Evolutionary conservation across 176 grass and related monocot genomes (phyloP).

Genomic region (Aegilops sharonensis): DNA sequence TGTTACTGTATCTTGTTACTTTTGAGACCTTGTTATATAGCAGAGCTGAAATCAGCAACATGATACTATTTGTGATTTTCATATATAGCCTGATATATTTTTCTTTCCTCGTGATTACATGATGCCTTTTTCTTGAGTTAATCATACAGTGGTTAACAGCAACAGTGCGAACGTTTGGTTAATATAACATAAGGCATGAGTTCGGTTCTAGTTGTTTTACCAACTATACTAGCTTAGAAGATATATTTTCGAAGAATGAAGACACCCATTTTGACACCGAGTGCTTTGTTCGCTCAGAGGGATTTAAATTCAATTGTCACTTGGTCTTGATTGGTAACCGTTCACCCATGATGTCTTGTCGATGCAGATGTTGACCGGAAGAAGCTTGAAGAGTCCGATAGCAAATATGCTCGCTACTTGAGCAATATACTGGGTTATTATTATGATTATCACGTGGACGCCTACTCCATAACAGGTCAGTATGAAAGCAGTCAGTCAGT

Average conservation of each 20-base stretch:
- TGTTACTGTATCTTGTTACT: neutral
- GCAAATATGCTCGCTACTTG: slow-evolving; percentile 79
- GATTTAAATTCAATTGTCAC: neutral
- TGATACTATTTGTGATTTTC: neutral
- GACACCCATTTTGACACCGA: neutral
- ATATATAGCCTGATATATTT: neutral
- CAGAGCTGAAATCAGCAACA: neutral
- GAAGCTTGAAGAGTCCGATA: slow-evolving; percentile 59
- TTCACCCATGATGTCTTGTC: neutral
- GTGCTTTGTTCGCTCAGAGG: neutral
- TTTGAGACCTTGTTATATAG: neutral
- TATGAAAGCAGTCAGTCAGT: neutral
- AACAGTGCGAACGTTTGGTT: neutral
- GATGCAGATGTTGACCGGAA: slow-evolving; percentile 57
- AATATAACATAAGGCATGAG: neutral
- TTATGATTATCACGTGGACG: slow-evolving; percentile 73
- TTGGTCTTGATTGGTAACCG: neutral
- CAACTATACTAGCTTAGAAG: neutral
- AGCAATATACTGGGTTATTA: slow-evolving; percentile 83
- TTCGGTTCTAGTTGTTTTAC: neutral
- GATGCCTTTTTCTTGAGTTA: neutral
- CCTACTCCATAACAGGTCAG: slow-evolving; percentile 71
- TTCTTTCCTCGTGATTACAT: neutral
- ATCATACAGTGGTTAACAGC: neutral
- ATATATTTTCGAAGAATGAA: neutral